Evolutionary conservation across 148 eudicot species (phyloP).

Genomic region (Chenopodium suecicum): DNA sequence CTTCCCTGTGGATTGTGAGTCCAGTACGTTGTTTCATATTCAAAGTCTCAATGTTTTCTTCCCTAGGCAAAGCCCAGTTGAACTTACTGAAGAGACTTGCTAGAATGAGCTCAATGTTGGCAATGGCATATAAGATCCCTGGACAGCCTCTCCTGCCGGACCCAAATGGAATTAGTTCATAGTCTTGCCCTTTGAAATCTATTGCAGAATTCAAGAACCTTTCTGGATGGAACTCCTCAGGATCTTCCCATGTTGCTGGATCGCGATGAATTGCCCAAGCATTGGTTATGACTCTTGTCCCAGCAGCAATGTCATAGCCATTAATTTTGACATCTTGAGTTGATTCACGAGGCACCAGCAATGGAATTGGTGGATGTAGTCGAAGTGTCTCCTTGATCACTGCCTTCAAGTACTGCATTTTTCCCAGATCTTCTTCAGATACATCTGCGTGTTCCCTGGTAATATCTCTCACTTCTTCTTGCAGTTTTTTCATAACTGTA

Average conservation of each 20-base stretch:
- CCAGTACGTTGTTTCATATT: slow-evolving; percentile 41
- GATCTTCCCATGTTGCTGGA: slow-evolving; percentile 52
- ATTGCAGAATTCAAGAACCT: slow-evolving; percentile 46
- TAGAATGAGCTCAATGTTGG: slow-evolving; percentile 42
- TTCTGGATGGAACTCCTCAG: slow-evolving; percentile 57
- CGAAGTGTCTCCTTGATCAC: slow-evolving; percentile 61
- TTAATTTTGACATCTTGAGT: slow-evolving; percentile 46
- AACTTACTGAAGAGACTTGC: slow-evolving; percentile 52
- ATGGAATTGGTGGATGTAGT: slow-evolving; percentile 60
- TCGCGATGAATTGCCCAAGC: slow-evolving; percentile 72
- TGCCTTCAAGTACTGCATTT: slow-evolving; percentile 66
- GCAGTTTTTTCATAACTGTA: slow-evolving; percentile 48
- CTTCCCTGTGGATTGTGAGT: slow-evolving; percentile 32
- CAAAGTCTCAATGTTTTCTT: slow-evolving; percentile 27
- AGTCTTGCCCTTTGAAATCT: slow-evolving; percentile 56
- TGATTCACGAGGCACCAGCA: slow-evolving; percentile 51
- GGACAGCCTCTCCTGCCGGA: slow-evolving; percentile 70
- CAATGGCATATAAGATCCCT: slow-evolving; percentile 42
- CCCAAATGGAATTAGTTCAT: slow-evolving; percentile 65
- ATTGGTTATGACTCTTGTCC: slow-evolving; percentile 49
- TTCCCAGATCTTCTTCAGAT: slow-evolving; percentile 39
- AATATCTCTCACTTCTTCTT: slow-evolving; percentile 43
- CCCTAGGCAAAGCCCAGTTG: slow-evolving; percentile 50
- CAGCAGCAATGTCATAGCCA: slow-evolving; percentile 49
- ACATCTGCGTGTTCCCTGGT: slow-evolving; percentile 28